Evolutionary conservation across 2,329 filamentous ascomycete genomes (phyloP).

Genomic region (Aspergillus ruber): DNA sequence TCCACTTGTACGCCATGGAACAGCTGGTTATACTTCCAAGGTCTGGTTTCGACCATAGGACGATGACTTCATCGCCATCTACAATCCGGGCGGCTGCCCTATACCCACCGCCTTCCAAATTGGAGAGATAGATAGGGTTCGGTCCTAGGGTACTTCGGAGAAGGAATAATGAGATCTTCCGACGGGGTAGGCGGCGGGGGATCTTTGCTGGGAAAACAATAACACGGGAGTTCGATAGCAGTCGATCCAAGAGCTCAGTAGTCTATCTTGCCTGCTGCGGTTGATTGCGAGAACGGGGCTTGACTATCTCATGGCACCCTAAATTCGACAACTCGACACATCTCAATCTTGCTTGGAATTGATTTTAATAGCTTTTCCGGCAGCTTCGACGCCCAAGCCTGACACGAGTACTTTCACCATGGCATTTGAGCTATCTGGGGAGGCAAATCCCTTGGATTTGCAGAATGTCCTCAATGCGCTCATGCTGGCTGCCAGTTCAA

Average conservation of each 20-base stretch:
- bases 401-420: conserved; percentile 40
- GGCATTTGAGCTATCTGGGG: conserved; percentile 74
- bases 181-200: conserved; percentile 10
- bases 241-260: neutral
- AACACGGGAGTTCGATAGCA: neutral
- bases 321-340: neutral
- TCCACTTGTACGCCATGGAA: neutral
- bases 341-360: neutral
- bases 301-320: conserved; percentile 4
- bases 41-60: neutral
- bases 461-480: conserved; percentile 60
- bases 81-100: neutral
- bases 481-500: conserved; percentile 56
- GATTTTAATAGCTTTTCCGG: neutral
- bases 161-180: conserved; percentile 13
- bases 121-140: conserved; percentile 17
- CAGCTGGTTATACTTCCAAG: neutral
- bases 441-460: conserved; percentile 64
- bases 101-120: neutral
- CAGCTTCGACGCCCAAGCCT: neutral
- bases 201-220: conserved; percentile 9
- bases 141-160: conserved; percentile 21
- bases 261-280: neutral
- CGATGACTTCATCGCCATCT: conserved; percentile 2
- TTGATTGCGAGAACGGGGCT: neutral